A percentile compares a stretch with the other conserved stretches of the same genome.
phyloP scores from a whole-genome alignment of 2,329 filamentous ascomycete species.

The Tothia fuscella region DNA sequence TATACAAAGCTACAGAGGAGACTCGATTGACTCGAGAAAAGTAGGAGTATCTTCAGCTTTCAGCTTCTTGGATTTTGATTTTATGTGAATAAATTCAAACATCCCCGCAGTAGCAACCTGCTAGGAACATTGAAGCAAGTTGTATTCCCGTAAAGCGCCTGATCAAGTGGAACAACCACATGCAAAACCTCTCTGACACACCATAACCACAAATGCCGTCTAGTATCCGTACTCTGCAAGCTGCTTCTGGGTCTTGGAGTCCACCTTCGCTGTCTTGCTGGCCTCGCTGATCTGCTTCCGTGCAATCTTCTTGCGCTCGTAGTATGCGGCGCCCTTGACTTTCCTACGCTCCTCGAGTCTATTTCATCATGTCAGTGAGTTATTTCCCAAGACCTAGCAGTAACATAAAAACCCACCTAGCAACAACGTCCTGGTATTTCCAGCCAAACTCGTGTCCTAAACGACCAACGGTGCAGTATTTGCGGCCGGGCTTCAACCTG shows the following conservation, averaged over 20 bases:
- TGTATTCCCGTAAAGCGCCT: too few species aligned
- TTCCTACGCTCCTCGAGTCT: constrained; percentile 99
- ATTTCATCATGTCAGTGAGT: constrained; percentile 18
- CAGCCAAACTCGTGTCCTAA: constrained; percentile 98
- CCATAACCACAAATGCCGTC: constrained; percentile 18
- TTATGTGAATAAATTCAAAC: constrained; percentile 2
- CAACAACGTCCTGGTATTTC: constrained; percentile 99
- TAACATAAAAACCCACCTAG: constrained; percentile 55
- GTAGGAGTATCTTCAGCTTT: neutral
- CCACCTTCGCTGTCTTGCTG: constrained; percentile 80
- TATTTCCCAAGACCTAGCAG: neutral
- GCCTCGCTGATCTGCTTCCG: constrained; percentile 83
- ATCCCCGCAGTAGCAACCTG: too few species aligned
- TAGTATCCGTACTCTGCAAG: constrained; percentile 91
- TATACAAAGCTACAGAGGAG: neutral
- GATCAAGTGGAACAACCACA: neutral
- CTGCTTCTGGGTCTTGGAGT: constrained; percentile 76
- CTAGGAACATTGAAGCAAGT: too few species aligned
- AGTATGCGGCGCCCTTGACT: constrained; percentile 98
- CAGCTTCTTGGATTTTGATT: constrained; percentile 2
- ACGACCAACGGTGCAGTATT: constrained; percentile 99
- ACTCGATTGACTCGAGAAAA: neutral
- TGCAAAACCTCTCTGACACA: neutral
- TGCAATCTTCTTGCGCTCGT: constrained; percentile 98
- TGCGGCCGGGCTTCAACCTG: constrained; percentile 95